Percentiles rank a stretch among this genome's conserved stretches.
phyloP scores from a whole-genome alignment of 2,329 filamentous ascomycete species.

The Diplodia scrobiculata region DNA sequence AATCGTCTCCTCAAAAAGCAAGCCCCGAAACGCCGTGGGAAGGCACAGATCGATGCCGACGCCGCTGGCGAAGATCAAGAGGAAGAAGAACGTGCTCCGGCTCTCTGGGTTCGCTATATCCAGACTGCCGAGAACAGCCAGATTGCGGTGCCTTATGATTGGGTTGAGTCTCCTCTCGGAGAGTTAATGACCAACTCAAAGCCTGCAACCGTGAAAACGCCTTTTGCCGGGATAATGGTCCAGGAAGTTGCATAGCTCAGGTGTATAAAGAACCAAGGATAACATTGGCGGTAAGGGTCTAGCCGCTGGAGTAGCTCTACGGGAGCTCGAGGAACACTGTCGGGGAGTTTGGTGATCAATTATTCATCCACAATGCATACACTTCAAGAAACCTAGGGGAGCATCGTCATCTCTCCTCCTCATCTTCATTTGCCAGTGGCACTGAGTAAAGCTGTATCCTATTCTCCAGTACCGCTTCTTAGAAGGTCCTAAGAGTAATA shows the following conservation, averaged over 20 bases:
- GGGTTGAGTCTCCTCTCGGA: conserved; percentile 65
- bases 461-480: no score
- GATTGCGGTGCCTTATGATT: conserved; percentile 68
- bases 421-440: no score
- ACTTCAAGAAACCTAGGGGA: no score
- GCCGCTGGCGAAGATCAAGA: conserved; percentile 52
- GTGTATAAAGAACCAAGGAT: no score
- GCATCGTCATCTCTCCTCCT: no score
- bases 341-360: no score
- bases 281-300: neutral
- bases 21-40: conserved; percentile 65
- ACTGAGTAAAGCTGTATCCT: no score
- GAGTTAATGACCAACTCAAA: conserved; percentile 53
- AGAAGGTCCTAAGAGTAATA: no score
- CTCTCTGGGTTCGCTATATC: conserved; percentile 70
- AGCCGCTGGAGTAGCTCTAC: neutral
- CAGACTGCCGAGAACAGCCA: conserved; percentile 66
- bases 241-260: conserved; percentile 21
- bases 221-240: conserved; percentile 26
- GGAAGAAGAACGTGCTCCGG: conserved; percentile 56
- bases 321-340: no score
- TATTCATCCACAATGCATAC: no score
- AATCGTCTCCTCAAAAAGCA: conserved; percentile 87
- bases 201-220: conserved; percentile 8
- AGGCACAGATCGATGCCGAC: conserved; percentile 35